phyloP scores from a whole-genome alignment of 805 yeast species.

The Maudiozyma barnettii region DNA sequence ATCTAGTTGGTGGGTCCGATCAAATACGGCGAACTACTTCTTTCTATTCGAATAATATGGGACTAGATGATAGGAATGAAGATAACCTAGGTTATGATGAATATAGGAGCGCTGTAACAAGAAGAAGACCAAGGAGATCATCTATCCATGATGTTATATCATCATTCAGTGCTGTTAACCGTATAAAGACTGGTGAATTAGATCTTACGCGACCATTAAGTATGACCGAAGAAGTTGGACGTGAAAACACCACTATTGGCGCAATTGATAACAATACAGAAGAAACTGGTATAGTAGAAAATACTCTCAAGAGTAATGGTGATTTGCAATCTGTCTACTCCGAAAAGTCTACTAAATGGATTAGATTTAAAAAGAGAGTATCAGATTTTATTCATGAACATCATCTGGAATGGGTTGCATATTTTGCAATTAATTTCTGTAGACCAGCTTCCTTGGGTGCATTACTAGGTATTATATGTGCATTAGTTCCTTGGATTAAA shows the following conservation, averaged over 20 bases:
- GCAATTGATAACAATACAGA: background rate
- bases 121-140: background rate
- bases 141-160: constrained; percentile 26
- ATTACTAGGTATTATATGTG: constrained; percentile 51
- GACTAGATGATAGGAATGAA: background rate
- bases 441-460: constrained; percentile 69
- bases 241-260: constrained; percentile 12
- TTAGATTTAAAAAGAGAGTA: constrained; percentile 11
- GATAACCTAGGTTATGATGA: background rate
- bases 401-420: constrained; percentile 29
- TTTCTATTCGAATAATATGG: background rate
- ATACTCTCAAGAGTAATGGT: constrained; percentile 2
- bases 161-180: constrained; percentile 31
- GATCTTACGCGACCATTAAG: constrained; percentile 26
- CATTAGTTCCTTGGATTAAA: constrained; percentile 83
- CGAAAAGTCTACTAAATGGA: background rate
- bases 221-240: constrained; percentile 23
- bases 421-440: constrained; percentile 39
- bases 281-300: constrained; percentile 1
- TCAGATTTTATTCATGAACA: constrained; percentile 20
- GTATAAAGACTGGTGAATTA: constrained; percentile 24
- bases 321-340: constrained; percentile 8
- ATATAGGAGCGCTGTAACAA: background rate
- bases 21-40: background rate
- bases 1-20: background rate